phyloP scores from a whole-genome alignment of 2,329 filamentous ascomycete genomes.

The Hymenoscyphus infarciens region DNA sequence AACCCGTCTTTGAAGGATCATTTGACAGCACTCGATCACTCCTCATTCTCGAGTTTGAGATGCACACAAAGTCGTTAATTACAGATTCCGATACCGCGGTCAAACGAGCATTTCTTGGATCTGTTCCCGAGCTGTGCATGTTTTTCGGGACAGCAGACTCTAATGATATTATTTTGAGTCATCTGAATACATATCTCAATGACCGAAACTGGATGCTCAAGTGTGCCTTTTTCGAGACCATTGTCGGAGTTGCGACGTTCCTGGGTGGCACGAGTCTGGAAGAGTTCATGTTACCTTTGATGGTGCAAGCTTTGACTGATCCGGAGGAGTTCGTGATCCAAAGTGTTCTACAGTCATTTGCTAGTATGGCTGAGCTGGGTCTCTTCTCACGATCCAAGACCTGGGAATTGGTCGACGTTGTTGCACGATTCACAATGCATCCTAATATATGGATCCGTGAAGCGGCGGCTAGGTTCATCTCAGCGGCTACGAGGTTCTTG shows the following conservation, averaged over 20 bases:
- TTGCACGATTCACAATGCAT: slow-evolving; percentile 84
- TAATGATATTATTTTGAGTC: slow-evolving; percentile 93
- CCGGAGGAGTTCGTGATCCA: slow-evolving; percentile 93
- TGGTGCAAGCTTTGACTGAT: slow-evolving; percentile 92
- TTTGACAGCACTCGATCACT: slow-evolving; percentile 86
- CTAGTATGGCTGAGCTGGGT: slow-evolving; percentile 82
- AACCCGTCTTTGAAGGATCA: slow-evolving; percentile 72
- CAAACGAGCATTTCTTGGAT: slow-evolving; percentile 83
- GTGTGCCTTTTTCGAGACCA: slow-evolving; percentile 92
- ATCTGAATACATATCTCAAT: slow-evolving; percentile 95
- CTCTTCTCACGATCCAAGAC: slow-evolving; percentile 79
- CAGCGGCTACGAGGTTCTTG: slow-evolving; percentile 70
- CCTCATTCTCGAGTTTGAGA: slow-evolving; percentile 78
- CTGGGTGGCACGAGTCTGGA: slow-evolving; percentile 86
- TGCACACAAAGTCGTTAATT: slow-evolving; percentile 82
- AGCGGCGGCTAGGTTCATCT: slow-evolving; percentile 78
- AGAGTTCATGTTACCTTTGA: slow-evolving; percentile 91
- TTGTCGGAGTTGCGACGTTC: slow-evolving; percentile 88
- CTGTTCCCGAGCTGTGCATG: slow-evolving; percentile 86
- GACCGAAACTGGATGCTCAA: slow-evolving; percentile 96
- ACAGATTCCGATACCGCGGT: slow-evolving; percentile 85
- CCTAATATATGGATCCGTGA: slow-evolving; percentile 95
- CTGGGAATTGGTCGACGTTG: slow-evolving; percentile 83
- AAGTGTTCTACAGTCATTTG: slow-evolving; percentile 81
- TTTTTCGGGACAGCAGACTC: slow-evolving; percentile 92